Conservation (phyloP, 352 stramenopile species). For the Pythium vanterpoolii region DNA sequence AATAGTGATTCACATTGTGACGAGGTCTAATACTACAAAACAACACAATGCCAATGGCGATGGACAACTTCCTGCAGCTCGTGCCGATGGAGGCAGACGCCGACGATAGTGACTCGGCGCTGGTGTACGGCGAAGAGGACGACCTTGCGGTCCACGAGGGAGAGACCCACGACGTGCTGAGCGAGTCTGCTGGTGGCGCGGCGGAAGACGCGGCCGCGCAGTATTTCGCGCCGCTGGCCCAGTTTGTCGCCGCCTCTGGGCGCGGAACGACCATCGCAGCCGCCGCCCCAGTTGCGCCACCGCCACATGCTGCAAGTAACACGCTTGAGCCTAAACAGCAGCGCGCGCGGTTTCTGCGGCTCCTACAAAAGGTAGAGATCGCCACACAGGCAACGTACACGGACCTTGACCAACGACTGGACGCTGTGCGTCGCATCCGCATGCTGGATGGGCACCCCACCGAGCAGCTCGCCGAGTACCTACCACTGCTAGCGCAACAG, state of each 20-base stretch:
- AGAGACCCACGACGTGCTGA: slow-evolving; percentile 31
- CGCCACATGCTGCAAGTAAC: background rate
- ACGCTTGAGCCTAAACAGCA: slow-evolving; percentile 29
- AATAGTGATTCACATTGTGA: background rate
- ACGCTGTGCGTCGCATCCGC: slow-evolving; percentile 53
- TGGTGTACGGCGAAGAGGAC: slow-evolving; percentile 48
- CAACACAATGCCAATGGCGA: no score
- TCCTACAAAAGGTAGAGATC: slow-evolving; percentile 33
- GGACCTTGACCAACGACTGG: slow-evolving; percentile 41
- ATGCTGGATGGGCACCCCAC: slow-evolving; percentile 41
- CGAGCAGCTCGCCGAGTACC: slow-evolving; percentile 62
- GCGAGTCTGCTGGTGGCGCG: background rate
- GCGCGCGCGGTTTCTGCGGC: slow-evolving; percentile 41
- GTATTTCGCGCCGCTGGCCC: slow-evolving; percentile 18
- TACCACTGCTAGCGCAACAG: slow-evolving; percentile 44
- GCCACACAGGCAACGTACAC: slow-evolving; percentile 34
- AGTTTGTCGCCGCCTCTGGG: background rate
- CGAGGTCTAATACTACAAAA: no score
- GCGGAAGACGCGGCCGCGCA: slow-evolving; percentile 11
- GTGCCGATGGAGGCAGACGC: slow-evolving; percentile 35
- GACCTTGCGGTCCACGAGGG: slow-evolving; percentile 33
- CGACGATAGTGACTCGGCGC: slow-evolving; percentile 29
- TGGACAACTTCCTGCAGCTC: slow-evolving; percentile 68
- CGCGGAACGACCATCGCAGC: background rate
- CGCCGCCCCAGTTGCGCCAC: background rate